Conservation (phyloP, 148 eudicot species). For the Talinum fruticosum region DNA sequence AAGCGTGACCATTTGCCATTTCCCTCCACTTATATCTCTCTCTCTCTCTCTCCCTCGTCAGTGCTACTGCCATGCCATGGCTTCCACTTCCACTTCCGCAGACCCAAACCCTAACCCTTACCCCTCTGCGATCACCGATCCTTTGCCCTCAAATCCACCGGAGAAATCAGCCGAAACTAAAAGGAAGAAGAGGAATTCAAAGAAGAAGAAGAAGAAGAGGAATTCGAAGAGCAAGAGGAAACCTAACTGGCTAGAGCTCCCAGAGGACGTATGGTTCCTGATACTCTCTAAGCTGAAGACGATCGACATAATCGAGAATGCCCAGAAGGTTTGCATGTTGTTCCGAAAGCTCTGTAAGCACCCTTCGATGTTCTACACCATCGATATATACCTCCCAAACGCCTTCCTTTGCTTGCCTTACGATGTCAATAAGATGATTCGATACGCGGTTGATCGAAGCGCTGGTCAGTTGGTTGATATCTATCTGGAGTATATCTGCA, state of each 20-base stretch:
- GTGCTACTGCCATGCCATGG: too few relatives aligned
- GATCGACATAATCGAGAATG: constrained; percentile 22
- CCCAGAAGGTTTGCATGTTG: constrained; percentile 24
- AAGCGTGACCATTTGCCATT: too few relatives aligned
- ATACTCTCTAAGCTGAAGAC: constrained; percentile 20
- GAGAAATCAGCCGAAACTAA: background rate
- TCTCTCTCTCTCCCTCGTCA: too few relatives aligned
- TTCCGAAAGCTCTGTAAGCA: constrained; percentile 41
- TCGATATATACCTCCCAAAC: constrained; percentile 25
- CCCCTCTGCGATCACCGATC: background rate
- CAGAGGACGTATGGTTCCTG: constrained; percentile 20
- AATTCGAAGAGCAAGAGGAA: background rate
- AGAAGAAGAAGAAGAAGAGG: background rate
- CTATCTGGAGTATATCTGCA: constrained; percentile 28
- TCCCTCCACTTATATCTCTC: background rate
- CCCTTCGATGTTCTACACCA: constrained; percentile 47
- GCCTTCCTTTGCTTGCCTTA: background rate
- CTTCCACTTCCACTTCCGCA: background rate
- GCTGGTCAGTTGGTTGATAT: constrained; percentile 39
- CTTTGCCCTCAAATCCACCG: background rate
- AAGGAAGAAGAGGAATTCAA: background rate
- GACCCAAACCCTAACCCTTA: constrained; percentile 17
- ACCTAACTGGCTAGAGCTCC: constrained; percentile 27
- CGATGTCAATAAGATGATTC: constrained; percentile 26
- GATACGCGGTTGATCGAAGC: constrained; percentile 41